Conservation (phyloP, 495 filamentous ascomycete species). For the Penicillium lagena region DNA sequence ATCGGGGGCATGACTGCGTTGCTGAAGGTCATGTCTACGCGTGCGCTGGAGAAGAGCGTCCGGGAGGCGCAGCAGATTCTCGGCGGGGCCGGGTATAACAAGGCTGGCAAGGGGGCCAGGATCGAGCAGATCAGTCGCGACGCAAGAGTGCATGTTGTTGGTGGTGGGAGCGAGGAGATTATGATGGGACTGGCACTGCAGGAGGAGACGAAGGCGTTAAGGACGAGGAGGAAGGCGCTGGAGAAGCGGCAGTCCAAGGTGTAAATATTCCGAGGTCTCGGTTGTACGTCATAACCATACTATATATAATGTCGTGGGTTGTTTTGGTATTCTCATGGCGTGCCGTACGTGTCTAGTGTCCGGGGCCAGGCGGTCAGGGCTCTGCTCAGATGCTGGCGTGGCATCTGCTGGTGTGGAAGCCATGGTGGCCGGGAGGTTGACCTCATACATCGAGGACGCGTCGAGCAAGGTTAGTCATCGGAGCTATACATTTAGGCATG, state of each 20-base stretch:
- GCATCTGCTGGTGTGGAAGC: too few species aligned
- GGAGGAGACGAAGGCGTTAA: slow-evolving; percentile 35
- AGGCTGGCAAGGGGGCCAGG: slow-evolving; percentile 41
- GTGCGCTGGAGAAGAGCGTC: slow-evolving; percentile 48
- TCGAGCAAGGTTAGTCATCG: background rate
- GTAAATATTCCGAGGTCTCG: background rate
- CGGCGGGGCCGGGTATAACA: slow-evolving; percentile 51
- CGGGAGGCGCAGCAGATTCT: slow-evolving; percentile 57
- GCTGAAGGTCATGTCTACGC: slow-evolving; percentile 49
- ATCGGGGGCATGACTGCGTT: slow-evolving; percentile 44
- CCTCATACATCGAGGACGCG: background rate
- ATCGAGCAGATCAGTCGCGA: slow-evolving; percentile 54
- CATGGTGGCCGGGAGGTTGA: too few species aligned
- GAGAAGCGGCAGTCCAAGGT: slow-evolving; percentile 27
- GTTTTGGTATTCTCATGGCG: too few species aligned
- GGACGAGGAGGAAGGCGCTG: slow-evolving; percentile 23
- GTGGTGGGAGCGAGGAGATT: slow-evolving; percentile 54
- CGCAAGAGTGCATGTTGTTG: slow-evolving; percentile 50
- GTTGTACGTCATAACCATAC: too few species aligned
- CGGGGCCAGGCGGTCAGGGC: too few species aligned
- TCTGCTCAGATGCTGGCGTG: too few species aligned
- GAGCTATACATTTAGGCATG: background rate
- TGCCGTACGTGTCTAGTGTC: too few species aligned
- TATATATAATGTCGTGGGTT: too few species aligned
- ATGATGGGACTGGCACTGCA: slow-evolving; percentile 46